phyloP scores from a whole-genome alignment of 257 asterid genomes.

The Capsicum chinense region DNA sequence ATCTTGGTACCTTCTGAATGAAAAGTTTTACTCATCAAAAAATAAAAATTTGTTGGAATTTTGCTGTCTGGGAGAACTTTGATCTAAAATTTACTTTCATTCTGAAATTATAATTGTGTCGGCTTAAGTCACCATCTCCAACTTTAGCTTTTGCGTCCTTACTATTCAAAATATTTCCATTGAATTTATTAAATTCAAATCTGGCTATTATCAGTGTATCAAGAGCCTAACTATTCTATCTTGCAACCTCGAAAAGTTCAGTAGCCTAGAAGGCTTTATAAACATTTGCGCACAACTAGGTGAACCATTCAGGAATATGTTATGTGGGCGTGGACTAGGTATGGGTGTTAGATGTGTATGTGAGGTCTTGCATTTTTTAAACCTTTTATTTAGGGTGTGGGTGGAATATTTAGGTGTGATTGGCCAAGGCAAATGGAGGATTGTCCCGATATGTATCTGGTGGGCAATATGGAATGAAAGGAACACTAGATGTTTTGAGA shows the following conservation, averaged over 20 bases:
- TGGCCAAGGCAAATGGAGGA: too few relatives aligned
- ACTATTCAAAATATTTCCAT: not conserved
- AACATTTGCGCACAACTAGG: conserved; percentile 8
- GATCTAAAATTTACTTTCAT: not conserved
- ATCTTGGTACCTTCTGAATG: too few relatives aligned
- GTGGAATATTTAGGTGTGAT: not conserved
- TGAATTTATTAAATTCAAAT: not conserved
- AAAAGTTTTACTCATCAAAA: too few relatives aligned
- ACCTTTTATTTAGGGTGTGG: not conserved
- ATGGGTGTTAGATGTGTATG: not conserved
- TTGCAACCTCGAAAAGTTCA: not conserved
- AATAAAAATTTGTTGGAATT: too few relatives aligned
- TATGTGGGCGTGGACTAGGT: not conserved
- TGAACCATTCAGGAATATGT: not conserved
- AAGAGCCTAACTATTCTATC: not conserved
- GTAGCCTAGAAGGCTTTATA: not conserved
- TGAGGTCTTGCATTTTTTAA: not conserved
- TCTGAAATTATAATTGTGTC: not conserved
- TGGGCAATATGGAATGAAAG: too few relatives aligned
- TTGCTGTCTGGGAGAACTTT: conserved; percentile 14
- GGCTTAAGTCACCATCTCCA: not conserved
- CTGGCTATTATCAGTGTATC: not conserved
- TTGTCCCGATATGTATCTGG: too few relatives aligned
- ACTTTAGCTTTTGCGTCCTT: conserved; percentile 25
- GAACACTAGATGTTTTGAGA: too few relatives aligned